Conservation (phyloP, 2,329 filamentous ascomycete species). For the Pseudogymnoascus verrucosus region DNA sequence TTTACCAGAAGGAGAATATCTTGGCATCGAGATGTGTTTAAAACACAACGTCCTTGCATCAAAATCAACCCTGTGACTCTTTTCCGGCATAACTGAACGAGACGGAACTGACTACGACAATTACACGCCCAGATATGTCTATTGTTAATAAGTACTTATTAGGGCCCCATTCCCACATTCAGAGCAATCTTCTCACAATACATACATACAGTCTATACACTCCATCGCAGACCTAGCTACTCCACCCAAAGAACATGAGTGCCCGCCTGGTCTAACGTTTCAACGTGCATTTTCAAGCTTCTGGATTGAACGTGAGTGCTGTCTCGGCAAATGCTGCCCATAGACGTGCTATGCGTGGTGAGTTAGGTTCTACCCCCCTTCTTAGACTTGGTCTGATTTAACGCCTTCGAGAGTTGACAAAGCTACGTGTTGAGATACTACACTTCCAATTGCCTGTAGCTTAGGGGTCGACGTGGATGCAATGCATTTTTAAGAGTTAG, state of each 20-base stretch:
- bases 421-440: not conserved
- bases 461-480: not conserved
- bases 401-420: not conserved
- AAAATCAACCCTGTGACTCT: not conserved
- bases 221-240: not conserved
- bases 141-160: not conserved
- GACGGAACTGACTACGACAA: not conserved
- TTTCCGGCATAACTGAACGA: not conserved
- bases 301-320: not conserved
- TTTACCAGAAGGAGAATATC: not conserved
- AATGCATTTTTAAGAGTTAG: not conserved
- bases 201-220: not conserved
- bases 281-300: not conserved
- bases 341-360: not conserved
- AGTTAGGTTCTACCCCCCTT: not conserved
- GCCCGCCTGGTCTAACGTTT: not conserved
- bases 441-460: not conserved
- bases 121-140: not conserved
- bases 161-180: not conserved
- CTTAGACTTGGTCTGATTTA: not conserved
- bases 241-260: not conserved
- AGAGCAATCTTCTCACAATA: not conserved
- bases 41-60: not conserved
- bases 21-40: not conserved
- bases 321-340: not conserved